Conservation (phyloP, 805 yeast genomes). For the Cyberlindnera nakhonratchasimensis region DNA sequence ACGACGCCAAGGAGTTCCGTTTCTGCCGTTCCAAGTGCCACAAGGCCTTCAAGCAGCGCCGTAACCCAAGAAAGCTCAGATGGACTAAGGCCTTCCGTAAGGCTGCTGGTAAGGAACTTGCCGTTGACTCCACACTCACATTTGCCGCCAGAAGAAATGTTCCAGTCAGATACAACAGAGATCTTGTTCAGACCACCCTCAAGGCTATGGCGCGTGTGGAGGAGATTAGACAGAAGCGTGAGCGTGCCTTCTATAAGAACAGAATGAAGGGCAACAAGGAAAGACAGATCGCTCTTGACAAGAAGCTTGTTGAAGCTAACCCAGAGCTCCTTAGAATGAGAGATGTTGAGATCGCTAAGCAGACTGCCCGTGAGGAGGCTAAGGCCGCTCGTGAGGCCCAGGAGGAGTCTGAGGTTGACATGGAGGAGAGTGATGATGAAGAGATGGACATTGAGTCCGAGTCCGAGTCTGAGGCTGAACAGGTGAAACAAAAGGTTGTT, state of each 20-base stretch:
- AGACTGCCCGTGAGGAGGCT: conserved; percentile 66
- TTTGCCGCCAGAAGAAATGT: conserved; percentile 97
- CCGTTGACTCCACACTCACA: conserved; percentile 93
- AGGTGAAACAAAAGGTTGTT: conserved; percentile 41
- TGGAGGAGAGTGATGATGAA: conserved; percentile 63
- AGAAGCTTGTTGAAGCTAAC: conserved; percentile 81
- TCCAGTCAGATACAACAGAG: conserved; percentile 97
- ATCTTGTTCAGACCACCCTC: conserved; percentile 88
- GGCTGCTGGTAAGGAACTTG: conserved; percentile 98
- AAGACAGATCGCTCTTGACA: conserved; percentile 77
- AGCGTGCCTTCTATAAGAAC: conserved; percentile 97
- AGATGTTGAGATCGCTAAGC: conserved; percentile 84
- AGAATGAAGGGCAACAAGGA: conserved; percentile 98
- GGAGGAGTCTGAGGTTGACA: conserved; percentile 50
- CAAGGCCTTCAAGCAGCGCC: conserved; percentile 93
- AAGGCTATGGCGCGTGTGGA: conserved; percentile 95
- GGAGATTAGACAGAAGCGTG: conserved; percentile 93
- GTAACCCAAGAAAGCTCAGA: conserved; percentile 95
- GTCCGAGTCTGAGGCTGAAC: conserved; percentile 47
- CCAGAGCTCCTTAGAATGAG: conserved; percentile 89
- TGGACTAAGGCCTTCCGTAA: conserved; percentile 99
- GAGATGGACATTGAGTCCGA: conserved; percentile 36
- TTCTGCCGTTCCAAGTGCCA: conserved; percentile 98
- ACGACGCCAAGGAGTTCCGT: conserved; percentile 95
- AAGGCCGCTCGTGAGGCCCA: conserved; percentile 47